Evolutionary conservation across 768 basidiomycete genomes (phyloP), one percentile per base, ranked within the genome.

Genomic region (Podaxis mareebaensis): DNA sequence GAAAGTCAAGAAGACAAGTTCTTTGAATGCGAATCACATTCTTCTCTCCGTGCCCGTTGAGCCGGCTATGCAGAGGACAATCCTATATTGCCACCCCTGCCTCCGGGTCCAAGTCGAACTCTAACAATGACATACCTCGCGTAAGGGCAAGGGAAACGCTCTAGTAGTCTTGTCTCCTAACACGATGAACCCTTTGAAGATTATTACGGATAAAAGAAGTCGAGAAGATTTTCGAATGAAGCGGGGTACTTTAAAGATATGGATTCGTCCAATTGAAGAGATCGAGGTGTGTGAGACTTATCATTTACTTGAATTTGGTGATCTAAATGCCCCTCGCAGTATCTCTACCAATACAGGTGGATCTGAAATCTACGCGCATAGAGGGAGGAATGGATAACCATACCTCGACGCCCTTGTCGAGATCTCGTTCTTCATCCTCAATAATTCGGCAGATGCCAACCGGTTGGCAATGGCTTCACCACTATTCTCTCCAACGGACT

Each of bases 121-220:
- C 60, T 49, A 61, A 28, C 55, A 57, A 52, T 13, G 42, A 6
- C 54, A 60, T 40, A 49, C 58, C 38, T 53, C 40, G 46, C 40
- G 40, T 55, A 65, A 58, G 48, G 7, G 33, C 17, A 10, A 33
- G 30, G 30, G 3, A 33, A 2, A 71, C 66, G 53, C 52, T 53
- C 36, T 26, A 60, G 42, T 57, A 72, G 64, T 69, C 68, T 73
- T 87, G n/a, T 77, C 86, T 0, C 70, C 74, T 13, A 85, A 84
- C 12, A 84, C 88, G 83, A 85, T 85, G 79, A 90, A 91, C 66
- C 87, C 90, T 38, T 69, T 91, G 53, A 90, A 89, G 74, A 91
- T 89, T 64, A 91, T 93, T 48, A 89, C 90, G 0, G 92, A 94
- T 69, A 91, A 91, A 71, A 93, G 93, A 91, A 93, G 75, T 87